Evolutionary conservation across 768 basidiomycete genomes (phyloP).

Genomic region (Hemileccinum impolitum): DNA sequence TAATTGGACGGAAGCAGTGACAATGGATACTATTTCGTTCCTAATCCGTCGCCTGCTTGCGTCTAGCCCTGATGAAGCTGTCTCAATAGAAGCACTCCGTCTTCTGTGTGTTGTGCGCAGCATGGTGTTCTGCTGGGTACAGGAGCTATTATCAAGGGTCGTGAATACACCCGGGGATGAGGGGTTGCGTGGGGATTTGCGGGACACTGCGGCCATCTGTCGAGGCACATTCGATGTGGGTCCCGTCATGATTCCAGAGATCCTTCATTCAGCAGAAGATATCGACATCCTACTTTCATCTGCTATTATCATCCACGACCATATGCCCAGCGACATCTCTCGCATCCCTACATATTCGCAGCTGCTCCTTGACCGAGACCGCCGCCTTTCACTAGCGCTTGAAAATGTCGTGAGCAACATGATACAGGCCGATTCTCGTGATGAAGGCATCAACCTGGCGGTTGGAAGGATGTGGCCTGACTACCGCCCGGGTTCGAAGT

Average conservation of each 20-base stretch:
- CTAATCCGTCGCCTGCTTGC: slow-evolving; percentile 36
- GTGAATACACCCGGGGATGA: slow-evolving; percentile 1
- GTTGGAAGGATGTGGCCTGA: slow-evolving; percentile 29
- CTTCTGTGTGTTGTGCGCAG: slow-evolving; percentile 33
- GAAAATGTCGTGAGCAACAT: slow-evolving; percentile 14
- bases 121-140: slow-evolving; percentile 35
- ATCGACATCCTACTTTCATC: slow-evolving; percentile 32
- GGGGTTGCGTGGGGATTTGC: slow-evolving; percentile 5
- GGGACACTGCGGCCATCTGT: slow-evolving; percentile 20
- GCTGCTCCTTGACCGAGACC: slow-evolving; percentile 29
- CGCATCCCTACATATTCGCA: slow-evolving; percentile 10
- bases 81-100: slow-evolving; percentile 18
- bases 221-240: slow-evolving; percentile 30
- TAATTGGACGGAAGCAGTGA: slow-evolving; percentile 39
- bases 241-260: background rate
- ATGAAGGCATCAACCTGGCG: slow-evolving; percentile 29
- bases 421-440: slow-evolving; percentile 7
- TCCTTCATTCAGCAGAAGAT: slow-evolving; percentile 24
- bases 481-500: slow-evolving; percentile 25
- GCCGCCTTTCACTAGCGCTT: slow-evolving; percentile 30
- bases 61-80: slow-evolving; percentile 4
- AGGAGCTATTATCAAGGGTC: slow-evolving; percentile 25
- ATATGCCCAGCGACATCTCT: slow-evolving; percentile 17
- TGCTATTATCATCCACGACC: slow-evolving; percentile 31
- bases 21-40: slow-evolving; percentile 31